Base-by-base conservation (phyloP, 1,284 basidiomycete genomes). In the Pseudozyma pruni region DNA sequence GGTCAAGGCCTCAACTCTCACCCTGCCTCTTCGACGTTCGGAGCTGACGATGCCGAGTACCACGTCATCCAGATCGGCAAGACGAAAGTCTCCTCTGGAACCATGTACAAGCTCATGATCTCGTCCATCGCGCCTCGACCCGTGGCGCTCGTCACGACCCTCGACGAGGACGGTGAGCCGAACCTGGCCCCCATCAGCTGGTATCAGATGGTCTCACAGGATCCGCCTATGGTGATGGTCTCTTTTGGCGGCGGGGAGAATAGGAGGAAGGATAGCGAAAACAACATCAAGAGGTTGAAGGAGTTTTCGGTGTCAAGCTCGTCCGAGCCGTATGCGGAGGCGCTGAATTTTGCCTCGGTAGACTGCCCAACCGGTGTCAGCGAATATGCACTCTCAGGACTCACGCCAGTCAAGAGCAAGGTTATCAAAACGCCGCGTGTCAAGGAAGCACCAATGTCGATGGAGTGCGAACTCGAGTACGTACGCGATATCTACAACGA, bases 201-300 rank as follows among this genome's bases (percentile, higher is more conserved):
- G 74, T 78, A 73, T 23, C 74, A 78, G 52, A 76, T 78, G 74
- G 72, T 78, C 3, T 67, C 57, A 32, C 74, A 76, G 39, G 59
- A 78, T 49, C 76, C 76, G 0, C 61, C 76, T 0, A 66, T 76
- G 55, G 74, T 76, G 11, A 76, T 76, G 74, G 51, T 78, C 43
- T 69, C 63, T 2, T 78, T 78, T 25, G 74, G 74, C 3, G 76
- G 76, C 5, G 38, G 42, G 6, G 57, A 70, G 29, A 39, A 60
- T 9, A 49, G 60, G 19, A 57, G 72, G 31, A 78, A 78, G 59
- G 76, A 78, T 31, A 71, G 59, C 42, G 75, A 77, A 37, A 48
- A 50, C 48, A 75, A 77, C 51, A 73, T 77, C 49, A 57, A 62
- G 48, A 49, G 61, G 2, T 55, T 60, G 31, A 47, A 71, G 22